A percentile compares a stretch with the other conserved stretches of the same genome.
Conservation (phyloP, 2,329 filamentous ascomycete species). For the Penicillium glabrum region DNA sequence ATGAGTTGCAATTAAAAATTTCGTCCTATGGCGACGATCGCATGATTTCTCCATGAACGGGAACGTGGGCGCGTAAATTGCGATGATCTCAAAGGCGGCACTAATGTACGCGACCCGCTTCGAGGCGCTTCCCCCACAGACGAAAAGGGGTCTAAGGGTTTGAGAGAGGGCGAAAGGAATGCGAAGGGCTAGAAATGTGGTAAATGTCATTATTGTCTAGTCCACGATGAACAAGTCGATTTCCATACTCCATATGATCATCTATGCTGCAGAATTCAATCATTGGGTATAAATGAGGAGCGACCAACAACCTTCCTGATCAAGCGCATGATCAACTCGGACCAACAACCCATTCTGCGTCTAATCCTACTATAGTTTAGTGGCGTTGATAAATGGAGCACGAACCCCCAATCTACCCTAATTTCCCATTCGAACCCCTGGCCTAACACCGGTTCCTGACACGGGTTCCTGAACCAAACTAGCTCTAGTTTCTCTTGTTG, state of each 20-base stretch:
- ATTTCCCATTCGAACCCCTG: constrained; percentile 13
- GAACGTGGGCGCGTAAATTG: neutral
- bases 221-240: neutral
- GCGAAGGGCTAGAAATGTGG: neutral
- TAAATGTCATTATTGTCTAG: neutral
- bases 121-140: neutral
- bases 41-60: neutral
- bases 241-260: neutral
- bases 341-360: neutral
- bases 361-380: constrained; percentile 12
- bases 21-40: neutral
- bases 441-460: constrained; percentile 7
- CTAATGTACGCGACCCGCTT: neutral
- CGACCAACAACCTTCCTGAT: constrained; percentile 4
- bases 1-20: too few relatives aligned
- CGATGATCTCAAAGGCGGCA: neutral
- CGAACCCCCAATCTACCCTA: neutral
- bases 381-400: neutral
- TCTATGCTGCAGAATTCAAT: too few relatives aligned
- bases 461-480: constrained; percentile 15
- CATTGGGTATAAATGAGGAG: constrained; percentile 1
- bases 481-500: neutral
- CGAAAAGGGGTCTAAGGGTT: neutral
- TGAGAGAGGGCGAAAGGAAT: neutral
- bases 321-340: neutral